These are phyloP conservation scores for Raphidocelis subcapitata DNA, from an alignment of 139 green algal species.

Conservation along the genomic window DNA sequence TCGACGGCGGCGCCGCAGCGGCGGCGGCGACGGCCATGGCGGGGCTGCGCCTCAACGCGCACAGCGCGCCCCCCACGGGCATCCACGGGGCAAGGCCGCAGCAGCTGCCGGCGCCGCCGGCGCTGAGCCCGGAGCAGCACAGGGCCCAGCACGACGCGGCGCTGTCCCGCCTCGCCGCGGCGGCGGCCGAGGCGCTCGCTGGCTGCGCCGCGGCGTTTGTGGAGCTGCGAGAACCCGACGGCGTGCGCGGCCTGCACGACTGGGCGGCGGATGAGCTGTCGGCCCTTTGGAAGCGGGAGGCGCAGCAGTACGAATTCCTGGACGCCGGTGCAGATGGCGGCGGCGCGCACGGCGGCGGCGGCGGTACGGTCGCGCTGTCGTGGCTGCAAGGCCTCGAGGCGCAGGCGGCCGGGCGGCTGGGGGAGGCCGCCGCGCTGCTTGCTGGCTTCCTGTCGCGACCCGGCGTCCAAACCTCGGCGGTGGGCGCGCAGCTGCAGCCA, in stretches of 20 bases:
- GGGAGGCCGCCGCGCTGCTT: conserved; percentile 32
- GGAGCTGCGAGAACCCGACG: neutral
- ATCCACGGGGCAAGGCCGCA: too few relatives aligned
- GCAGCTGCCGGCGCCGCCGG: neutral
- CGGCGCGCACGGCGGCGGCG: neutral
- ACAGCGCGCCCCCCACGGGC: too few relatives aligned
- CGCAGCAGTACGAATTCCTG: neutral
- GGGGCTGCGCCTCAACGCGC: neutral
- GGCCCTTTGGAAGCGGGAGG: neutral
- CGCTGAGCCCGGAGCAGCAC: neutral
- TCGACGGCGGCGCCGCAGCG: neutral
- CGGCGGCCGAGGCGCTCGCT: neutral
- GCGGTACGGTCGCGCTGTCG: conserved; percentile 1
- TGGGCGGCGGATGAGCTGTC: neutral
- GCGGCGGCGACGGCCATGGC: neutral
- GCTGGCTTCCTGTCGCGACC: conserved; percentile 18
- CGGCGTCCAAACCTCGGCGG: too few relatives aligned
- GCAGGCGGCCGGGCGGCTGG: conserved; percentile 47
- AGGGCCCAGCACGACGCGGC: neutral
- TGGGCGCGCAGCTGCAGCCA: neutral
- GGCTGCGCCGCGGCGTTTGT: neutral
- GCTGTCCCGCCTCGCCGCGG: neutral
- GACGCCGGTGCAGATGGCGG: too few relatives aligned
- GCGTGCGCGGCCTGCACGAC: neutral
- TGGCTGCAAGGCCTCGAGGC: conserved; percentile 44